Evolutionary conservation across 805 yeast species (phyloP), one percentile per base, ranked within the genome.

Genomic region (Wickerhamomyces xylosicus): DNA sequence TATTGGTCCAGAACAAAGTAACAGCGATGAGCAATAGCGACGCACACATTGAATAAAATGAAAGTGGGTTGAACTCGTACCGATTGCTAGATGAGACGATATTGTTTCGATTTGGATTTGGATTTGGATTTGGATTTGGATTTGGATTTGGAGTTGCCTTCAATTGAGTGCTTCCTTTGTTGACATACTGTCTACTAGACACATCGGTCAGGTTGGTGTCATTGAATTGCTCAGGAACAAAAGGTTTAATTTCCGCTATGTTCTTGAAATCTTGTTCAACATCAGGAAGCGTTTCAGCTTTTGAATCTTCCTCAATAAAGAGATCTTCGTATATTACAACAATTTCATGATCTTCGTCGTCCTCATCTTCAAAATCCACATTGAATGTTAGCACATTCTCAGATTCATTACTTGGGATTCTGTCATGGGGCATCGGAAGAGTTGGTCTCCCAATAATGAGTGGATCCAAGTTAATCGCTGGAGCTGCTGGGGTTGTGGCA

Each of bases 401-500:
- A n/a, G n/a, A n/a, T n/a, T n/a, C 14, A 5, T 31, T 19, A 9
- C 22, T 19, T 13, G 29, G 29, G 29, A 25, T 25, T 7, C n/a
- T 13, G 14, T 25, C 29, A 25, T n/a, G 29, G 13, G n/a, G 29
- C 8, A 25, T 25, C 8, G 29, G 29, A 25, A 25, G 29, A 8
- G n/a, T 25, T 11, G 29, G 14, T 11, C 29, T 25, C 13, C 29
- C 29, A 10, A 21, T n/a, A n/a, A n/a, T n/a, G n/a, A 20, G 17
- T n/a, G n/a, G n/a, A n/a, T n/a, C n/a, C n/a, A n/a, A n/a, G n/a
- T n/a, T n/a, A 41, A 41, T 16, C 13, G 35, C 19, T 3, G 40
- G 14, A 37, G 36, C 38, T 36, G 37, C 31, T 18, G 51, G 41
- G 21, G 45, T 31, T 27, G 49, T 49, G 29, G 50, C 44, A 15